A percentile compares a stretch with the other conserved stretches of the same genome.
Conservation (phyloP, 306 rosid genomes). For the Cucumis cinereus region DNA sequence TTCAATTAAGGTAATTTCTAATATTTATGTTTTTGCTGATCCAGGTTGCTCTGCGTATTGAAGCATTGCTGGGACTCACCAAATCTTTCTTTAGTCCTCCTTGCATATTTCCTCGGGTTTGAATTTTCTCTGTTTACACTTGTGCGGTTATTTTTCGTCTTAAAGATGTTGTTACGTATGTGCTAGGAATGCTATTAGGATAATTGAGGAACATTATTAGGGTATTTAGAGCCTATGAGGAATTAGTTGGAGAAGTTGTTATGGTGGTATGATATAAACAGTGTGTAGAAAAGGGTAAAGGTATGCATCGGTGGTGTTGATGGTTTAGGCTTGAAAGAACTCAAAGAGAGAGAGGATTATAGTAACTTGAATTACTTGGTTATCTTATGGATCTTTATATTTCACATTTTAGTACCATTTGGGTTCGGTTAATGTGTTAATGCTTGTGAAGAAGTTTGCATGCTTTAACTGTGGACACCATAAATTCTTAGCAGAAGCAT, state of each 20-base stretch:
- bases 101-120: conserved; percentile 63
- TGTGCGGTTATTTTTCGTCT: not conserved
- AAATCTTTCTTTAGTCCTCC: conserved; percentile 63
- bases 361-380: not conserved
- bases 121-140: conserved; percentile 3
- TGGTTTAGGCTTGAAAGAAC: not conserved
- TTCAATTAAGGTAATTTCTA: not conserved
- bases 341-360: not conserved
- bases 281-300: not conserved
- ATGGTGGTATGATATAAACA: not conserved
- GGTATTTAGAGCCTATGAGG: not conserved
- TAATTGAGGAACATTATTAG: not conserved
- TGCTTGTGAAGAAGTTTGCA: not conserved
- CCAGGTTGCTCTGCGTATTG: conserved; percentile 58
- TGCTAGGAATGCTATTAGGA: not conserved
- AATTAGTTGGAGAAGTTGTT: not conserved
- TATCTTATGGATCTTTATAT: not conserved
- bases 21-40: conserved; percentile 3
- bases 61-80: conserved; percentile 53
- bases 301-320: not conserved
- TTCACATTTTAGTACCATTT: not conserved
- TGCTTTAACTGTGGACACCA: not conserved
- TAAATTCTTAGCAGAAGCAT: not conserved
- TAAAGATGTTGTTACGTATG: not conserved
- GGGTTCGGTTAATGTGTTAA: not conserved